These are phyloP conservation scores for Orbilia javanica DNA, from an alignment of 2,329 filamentous ascomycete genomes.

Conservation along the genomic window DNA sequence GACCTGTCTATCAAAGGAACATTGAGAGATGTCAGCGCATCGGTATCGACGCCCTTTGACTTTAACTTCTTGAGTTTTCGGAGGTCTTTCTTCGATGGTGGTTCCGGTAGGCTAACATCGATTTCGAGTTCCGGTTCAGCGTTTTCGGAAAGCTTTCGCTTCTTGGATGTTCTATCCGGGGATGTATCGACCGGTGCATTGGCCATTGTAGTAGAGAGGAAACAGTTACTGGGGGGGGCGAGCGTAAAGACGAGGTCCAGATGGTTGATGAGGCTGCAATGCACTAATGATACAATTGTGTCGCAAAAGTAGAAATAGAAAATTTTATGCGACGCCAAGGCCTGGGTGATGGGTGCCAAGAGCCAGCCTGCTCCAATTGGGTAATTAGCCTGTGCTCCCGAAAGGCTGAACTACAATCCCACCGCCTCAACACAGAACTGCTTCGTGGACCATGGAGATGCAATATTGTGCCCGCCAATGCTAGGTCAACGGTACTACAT, in stretches of 20 bases:
- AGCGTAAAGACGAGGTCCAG: not conserved
- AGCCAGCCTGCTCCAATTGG: no score
- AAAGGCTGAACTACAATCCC: not conserved
- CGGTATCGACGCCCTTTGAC: constrained; percentile 65
- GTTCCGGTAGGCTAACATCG: constrained; percentile 88
- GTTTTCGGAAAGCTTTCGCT: constrained; percentile 75
- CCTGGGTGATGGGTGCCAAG: not conserved
- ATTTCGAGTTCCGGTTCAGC: constrained; percentile 82
- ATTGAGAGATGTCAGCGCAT: constrained; percentile 60
- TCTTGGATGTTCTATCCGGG: constrained; percentile 66
- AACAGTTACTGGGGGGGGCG: not conserved
- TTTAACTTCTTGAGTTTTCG: constrained; percentile 87
- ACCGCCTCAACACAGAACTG: not conserved
- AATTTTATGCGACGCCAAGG: constrained; percentile 23
- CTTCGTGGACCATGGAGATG: no score
- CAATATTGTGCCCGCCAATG: no score
- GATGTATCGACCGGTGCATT: constrained; percentile 58
- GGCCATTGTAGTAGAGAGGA: constrained; percentile 29
- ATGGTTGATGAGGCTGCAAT: not conserved
- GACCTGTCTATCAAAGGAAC: constrained; percentile 53
- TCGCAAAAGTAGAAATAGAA: constrained; percentile 1
- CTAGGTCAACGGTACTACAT: no score
- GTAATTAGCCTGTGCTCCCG: no score
- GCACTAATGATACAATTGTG: not conserved
- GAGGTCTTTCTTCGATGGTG: constrained; percentile 92